Evolutionary conservation across 257 asterid genomes (phyloP).

Genomic region (Solanum chiquidenum): DNA sequence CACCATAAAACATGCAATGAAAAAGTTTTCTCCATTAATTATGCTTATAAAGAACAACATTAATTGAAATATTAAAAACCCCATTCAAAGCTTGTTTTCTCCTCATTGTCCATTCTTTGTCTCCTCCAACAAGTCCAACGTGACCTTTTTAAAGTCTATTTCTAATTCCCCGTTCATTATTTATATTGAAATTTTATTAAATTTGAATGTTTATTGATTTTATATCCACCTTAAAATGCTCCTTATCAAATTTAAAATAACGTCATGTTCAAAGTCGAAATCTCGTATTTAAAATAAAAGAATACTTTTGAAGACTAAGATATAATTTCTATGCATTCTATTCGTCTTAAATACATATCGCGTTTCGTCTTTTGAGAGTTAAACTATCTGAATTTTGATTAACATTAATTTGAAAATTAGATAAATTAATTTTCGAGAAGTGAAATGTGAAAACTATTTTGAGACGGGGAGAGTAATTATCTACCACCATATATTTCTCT

Average conservation of each 20-base stretch:
- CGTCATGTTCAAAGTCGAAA: background rate
- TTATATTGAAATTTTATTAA: rapidly evolving
- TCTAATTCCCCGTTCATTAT: rapidly evolving
- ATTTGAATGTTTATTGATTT: no score
- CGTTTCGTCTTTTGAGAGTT: no score
- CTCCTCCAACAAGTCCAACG: background rate
- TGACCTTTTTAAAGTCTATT: background rate
- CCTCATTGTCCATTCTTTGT: background rate
- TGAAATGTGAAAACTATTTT: background rate
- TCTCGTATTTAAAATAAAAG: rapidly evolving
- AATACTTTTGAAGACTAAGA: background rate
- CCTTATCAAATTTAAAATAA: background rate
- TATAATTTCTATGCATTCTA: background rate
- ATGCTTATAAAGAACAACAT: background rate
- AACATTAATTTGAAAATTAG: no score
- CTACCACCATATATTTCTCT: background rate
- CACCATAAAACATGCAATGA: background rate
- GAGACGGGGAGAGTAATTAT: background rate
- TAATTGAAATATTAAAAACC: background rate
- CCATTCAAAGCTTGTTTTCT: background rate
- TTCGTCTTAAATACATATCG: no score
- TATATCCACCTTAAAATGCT: background rate
- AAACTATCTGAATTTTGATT: no score
- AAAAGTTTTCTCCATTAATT: background rate
- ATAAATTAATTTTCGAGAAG: no score